Percentiles rank a stretch among this genome's conserved stretches.
phyloP scores from a whole-genome alignment of 345 rosid genomes.

The Camelina hispida region DNA sequence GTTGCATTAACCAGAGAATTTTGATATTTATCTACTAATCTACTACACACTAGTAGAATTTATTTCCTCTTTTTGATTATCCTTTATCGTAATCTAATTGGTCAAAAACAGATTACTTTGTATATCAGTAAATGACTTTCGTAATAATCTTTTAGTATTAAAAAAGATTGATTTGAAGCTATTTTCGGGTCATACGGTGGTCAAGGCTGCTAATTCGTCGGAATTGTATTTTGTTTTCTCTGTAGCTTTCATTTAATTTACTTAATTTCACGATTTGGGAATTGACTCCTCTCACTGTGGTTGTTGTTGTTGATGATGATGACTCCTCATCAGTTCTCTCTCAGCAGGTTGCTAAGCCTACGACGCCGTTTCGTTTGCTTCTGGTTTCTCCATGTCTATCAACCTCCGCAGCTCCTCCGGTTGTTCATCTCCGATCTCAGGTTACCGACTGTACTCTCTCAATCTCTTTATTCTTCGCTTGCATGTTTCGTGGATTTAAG shows the following conservation, averaged over 20 bases:
- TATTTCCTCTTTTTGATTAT: background rate
- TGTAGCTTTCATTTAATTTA: slow-evolving; percentile 1
- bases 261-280: background rate
- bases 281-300: background rate
- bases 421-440: slow-evolving; percentile 38
- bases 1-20: background rate
- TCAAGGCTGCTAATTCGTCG: slow-evolving; percentile 7
- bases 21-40: too few relatives aligned
- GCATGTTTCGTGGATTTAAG: slow-evolving; percentile 16
- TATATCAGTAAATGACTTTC: background rate
- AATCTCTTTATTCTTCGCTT: slow-evolving; percentile 9
- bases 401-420: slow-evolving; percentile 24
- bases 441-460: slow-evolving; percentile 10
- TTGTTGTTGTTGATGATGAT: background rate
- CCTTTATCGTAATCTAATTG: background rate
- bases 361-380: slow-evolving; percentile 31
- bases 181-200: background rate
- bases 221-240: background rate
- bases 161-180: background rate
- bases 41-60: background rate
- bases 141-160: background rate
- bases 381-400: slow-evolving; percentile 32
- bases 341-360: slow-evolving; percentile 25
- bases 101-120: background rate
- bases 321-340: background rate